Conservation (phyloP, 768 basidiomycete species). For the Stropharia rugosoannulata region DNA sequence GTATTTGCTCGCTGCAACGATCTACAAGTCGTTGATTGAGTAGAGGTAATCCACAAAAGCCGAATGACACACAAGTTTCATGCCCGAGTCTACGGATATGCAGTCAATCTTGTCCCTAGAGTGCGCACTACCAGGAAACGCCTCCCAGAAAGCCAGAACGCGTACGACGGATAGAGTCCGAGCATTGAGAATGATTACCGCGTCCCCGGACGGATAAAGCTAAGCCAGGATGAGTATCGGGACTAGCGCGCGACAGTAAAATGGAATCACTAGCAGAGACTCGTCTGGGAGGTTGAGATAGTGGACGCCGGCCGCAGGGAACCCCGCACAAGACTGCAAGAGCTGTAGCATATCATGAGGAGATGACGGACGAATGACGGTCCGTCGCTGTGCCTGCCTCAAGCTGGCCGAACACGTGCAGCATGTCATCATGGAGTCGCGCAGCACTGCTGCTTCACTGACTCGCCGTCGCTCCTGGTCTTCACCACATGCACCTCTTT, state of each 20-base stretch:
- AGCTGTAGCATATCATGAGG: constrained; percentile 37
- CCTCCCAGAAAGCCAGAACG: constrained; percentile 78
- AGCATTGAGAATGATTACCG: constrained; percentile 73
- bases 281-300: constrained; percentile 56
- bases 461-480: constrained; percentile 1
- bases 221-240: constrained; percentile 26
- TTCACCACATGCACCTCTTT: constrained; percentile 22
- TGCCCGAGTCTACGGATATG: constrained; percentile 70
- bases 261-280: constrained; percentile 56
- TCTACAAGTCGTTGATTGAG: constrained; percentile 39
- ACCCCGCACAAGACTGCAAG: constrained; percentile 39
- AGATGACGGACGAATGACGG: neutral
- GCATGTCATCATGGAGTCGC: constrained; percentile 4
- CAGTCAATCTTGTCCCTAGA: constrained; percentile 49
- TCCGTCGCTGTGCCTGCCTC: neutral
- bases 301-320: constrained; percentile 54
- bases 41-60: constrained; percentile 8
- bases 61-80: constrained; percentile 69
- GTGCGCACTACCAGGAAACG: constrained; percentile 62
- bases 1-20: constrained; percentile 68
- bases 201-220: constrained; percentile 74
- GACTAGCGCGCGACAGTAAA: neutral
- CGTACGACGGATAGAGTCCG: constrained; percentile 60
- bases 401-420: neutral
- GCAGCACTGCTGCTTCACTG: neutral